These are phyloP conservation scores for Fusarium sublunatum DNA, from an alignment of 2,329 filamentous ascomycete species.

Conservation along the genomic window DNA sequence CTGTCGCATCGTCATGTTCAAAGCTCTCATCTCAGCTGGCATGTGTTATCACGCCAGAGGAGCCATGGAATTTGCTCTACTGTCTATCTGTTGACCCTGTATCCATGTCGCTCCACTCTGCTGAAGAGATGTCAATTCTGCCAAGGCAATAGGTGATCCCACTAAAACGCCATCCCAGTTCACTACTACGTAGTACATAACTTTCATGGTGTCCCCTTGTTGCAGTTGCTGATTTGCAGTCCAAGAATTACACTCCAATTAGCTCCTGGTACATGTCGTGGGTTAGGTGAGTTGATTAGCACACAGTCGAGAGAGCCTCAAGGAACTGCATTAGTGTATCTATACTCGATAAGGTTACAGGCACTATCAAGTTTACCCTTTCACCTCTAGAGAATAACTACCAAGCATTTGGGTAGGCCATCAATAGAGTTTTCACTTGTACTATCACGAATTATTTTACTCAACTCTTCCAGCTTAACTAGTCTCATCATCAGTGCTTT, in stretches of 20 bases:
- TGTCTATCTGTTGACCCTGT: neutral
- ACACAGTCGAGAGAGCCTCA: neutral
- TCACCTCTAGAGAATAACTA: too few species aligned
- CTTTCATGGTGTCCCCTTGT: neutral
- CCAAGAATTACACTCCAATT: neutral
- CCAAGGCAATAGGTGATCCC: neutral
- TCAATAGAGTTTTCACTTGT: too few species aligned
- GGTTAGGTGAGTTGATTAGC: constrained; percentile 2
- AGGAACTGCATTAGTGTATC: neutral
- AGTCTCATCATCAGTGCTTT: too few species aligned
- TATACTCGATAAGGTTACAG: neutral
- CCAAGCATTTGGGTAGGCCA: too few species aligned
- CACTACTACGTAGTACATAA: neutral
- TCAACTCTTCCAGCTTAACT: too few species aligned
- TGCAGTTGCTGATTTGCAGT: neutral
- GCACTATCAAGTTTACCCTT: too few species aligned
- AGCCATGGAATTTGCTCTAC: neutral
- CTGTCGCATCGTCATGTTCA: too few species aligned
- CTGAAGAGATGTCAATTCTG: too few species aligned
- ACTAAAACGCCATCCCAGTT: neutral
- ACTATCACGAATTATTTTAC: too few species aligned
- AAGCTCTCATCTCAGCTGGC: too few species aligned
- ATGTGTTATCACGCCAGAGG: neutral
- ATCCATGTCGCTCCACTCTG: neutral
- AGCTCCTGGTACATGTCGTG: neutral